These are phyloP conservation scores for Diaporthe longicolla DNA, from an alignment of 2,329 filamentous ascomycete species.

Conservation along the genomic window DNA sequence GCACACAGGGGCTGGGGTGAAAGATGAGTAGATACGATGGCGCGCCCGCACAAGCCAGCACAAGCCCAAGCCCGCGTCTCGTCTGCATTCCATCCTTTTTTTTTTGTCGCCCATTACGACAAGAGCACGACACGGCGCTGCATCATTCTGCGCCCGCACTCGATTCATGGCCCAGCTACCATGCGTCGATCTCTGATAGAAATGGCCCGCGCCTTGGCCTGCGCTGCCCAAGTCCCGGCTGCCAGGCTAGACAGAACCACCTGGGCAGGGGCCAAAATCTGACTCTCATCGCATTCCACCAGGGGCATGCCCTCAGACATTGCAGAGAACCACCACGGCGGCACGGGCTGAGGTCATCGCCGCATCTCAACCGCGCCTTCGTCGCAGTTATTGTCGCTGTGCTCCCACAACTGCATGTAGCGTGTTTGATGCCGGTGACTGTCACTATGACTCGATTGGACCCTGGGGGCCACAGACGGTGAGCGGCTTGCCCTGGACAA, in stretches of 20 bases:
- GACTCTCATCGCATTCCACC: conserved; percentile 1
- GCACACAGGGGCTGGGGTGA: conserved; percentile 3
- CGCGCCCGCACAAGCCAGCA: conserved; percentile 33
- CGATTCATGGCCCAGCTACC: conserved; percentile 22
- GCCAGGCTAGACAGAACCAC: neutral
- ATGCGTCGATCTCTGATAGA: conserved; percentile 19
- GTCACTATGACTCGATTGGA: conserved; percentile 7
- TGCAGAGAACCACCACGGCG: neutral
- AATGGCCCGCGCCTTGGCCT: neutral
- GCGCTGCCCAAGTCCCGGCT: neutral
- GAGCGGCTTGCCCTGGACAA: neutral
- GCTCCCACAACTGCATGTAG: conserved; percentile 8
- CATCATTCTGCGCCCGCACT: conserved; percentile 19
- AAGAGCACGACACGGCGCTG: conserved; percentile 26
- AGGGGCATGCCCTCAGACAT: neutral
- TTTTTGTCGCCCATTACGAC: neutral
- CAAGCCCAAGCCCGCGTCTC: conserved; percentile 21
- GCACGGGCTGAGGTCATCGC: conserved; percentile 29
- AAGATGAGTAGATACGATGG: conserved; percentile 26
- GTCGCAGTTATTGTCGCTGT: neutral
- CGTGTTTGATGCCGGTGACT: neutral
- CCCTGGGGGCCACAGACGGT: neutral
- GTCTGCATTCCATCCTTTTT: conserved; percentile 29
- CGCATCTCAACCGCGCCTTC: neutral
- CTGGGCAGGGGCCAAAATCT: conserved; percentile 23